phyloP scores from a whole-genome alignment of 2,329 filamentous ascomycete species.

The Gnomoniopsis sp. region DNA sequence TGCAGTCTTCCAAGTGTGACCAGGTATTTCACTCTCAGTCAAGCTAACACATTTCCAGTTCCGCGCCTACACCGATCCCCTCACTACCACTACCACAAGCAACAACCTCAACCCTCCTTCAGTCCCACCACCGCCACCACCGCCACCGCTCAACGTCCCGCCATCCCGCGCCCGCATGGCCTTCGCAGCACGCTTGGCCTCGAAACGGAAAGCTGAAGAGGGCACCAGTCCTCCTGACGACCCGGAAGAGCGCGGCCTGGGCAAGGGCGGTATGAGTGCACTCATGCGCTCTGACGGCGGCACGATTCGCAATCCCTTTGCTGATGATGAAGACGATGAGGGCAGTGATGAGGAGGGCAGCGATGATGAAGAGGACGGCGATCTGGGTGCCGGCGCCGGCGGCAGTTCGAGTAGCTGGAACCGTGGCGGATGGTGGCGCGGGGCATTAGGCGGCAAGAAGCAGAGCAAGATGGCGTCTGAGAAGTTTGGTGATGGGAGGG shows the following conservation, averaged over 20 bases:
- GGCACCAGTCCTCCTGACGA: conserved; percentile 37
- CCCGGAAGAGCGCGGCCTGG: conserved; percentile 21
- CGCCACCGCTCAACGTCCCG: conserved; percentile 76
- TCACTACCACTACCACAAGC: conserved; percentile 39
- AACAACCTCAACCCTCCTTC: conserved; percentile 50
- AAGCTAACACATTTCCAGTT: conserved; percentile 40
- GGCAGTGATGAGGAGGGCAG: conserved; percentile 38
- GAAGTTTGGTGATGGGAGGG: conserved; percentile 33
- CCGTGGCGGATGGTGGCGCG: conserved; percentile 34
- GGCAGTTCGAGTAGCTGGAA: conserved; percentile 26
- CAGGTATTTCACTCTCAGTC: background rate
- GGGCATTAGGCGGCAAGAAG: conserved; percentile 25
- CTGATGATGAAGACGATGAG: conserved; percentile 57
- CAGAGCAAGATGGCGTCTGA: conserved; percentile 18
- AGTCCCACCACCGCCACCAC: conserved; percentile 62
- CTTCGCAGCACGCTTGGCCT: conserved; percentile 82
- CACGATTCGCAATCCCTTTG: conserved; percentile 49
- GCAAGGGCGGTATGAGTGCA: conserved; percentile 8
- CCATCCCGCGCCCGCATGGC: conserved; percentile 84
- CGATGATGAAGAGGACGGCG: conserved; percentile 31
- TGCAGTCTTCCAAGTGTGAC: background rate
- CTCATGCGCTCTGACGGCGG: conserved; percentile 19
- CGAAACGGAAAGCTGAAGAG: conserved; percentile 57
- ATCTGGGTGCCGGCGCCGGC: conserved; percentile 31
- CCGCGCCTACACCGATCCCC: conserved; percentile 55